Evolutionary conservation across 2,329 filamentous ascomycete genomes (phyloP).

Genomic region (Epichloe sibirici): DNA sequence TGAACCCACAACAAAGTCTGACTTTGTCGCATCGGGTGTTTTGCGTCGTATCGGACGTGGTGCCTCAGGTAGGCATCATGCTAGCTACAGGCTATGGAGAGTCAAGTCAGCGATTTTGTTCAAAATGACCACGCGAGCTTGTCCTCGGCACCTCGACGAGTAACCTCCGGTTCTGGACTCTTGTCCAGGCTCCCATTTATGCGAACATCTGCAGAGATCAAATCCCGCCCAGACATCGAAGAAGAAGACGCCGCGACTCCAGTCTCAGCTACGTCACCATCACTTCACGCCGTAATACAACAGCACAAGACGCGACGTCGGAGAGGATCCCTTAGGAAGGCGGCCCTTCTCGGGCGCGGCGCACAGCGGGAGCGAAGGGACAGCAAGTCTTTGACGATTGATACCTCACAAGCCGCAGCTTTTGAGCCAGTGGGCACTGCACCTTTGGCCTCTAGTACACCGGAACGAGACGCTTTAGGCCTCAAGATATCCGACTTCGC

Average conservation of each 20-base stretch:
- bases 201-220: conserved; percentile 27
- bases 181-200: conserved; percentile 61
- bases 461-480: conserved; percentile 26
- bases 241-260: conserved; percentile 15
- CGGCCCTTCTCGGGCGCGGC: conserved; percentile 67
- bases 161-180: conserved; percentile 47
- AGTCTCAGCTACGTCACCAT: conserved; percentile 17
- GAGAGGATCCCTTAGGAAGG: conserved; percentile 78
- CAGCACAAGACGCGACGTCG: conserved; percentile 50
- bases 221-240: conserved; percentile 18
- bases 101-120: neutral
- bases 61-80: neutral
- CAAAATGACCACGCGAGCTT: conserved; percentile 8
- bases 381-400: conserved; percentile 31
- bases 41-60: neutral
- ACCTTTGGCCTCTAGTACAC: conserved; percentile 11
- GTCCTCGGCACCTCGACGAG: conserved; percentile 25
- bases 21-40: neutral
- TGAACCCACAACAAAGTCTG: neutral
- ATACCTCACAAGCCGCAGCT: conserved; percentile 22
- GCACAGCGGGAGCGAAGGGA: conserved; percentile 49
- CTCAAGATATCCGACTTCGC: conserved; percentile 35
- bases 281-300: conserved; percentile 16
- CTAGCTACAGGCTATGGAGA: conserved; percentile 5
- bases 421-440: conserved; percentile 11